Conservation (phyloP, 1,284 basidiomycete species). For the Dichomitus squalens region DNA sequence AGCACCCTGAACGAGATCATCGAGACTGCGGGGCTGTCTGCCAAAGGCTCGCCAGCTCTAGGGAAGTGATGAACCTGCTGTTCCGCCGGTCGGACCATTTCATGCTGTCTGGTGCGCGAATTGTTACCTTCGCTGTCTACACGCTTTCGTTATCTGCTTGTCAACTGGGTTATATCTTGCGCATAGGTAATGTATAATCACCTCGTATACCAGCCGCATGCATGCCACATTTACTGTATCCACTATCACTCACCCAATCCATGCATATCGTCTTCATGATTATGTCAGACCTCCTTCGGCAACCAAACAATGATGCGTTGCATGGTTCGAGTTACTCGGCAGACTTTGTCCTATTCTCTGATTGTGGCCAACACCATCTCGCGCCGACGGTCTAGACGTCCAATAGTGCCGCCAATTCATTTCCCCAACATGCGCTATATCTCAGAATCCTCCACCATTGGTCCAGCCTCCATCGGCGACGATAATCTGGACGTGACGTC, state of each 20-base stretch:
- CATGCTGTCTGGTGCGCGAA: neutral
- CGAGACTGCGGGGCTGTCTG: constrained; percentile 41
- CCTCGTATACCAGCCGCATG: constrained; percentile 15
- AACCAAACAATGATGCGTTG: too few species aligned
- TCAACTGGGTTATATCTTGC: constrained; percentile 6
- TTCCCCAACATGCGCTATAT: too few species aligned
- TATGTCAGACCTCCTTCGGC: too few species aligned
- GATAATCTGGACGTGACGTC: too few species aligned
- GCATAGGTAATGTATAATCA: constrained; percentile 23
- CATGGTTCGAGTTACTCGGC: too few species aligned
- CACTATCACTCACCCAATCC: constrained; percentile 17
- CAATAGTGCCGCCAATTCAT: too few species aligned
- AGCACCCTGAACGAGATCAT: constrained; percentile 68
- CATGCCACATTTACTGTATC: constrained; percentile 22
- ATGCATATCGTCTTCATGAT: too few species aligned
- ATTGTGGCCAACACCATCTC: too few species aligned
- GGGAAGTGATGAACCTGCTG: constrained; percentile 5
- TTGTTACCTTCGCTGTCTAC: constrained; percentile 13
- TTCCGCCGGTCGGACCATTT: neutral
- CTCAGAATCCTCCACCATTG: too few species aligned
- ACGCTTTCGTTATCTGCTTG: constrained; percentile 8
- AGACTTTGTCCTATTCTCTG: too few species aligned
- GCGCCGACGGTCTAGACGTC: too few species aligned
- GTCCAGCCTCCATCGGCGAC: constrained; percentile 35
- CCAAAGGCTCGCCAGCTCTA: constrained; percentile 30